Evolutionary conservation across 1,284 basidiomycete genomes (phyloP).

Genomic region (Austroboletus olivaceoglutinosus): DNA sequence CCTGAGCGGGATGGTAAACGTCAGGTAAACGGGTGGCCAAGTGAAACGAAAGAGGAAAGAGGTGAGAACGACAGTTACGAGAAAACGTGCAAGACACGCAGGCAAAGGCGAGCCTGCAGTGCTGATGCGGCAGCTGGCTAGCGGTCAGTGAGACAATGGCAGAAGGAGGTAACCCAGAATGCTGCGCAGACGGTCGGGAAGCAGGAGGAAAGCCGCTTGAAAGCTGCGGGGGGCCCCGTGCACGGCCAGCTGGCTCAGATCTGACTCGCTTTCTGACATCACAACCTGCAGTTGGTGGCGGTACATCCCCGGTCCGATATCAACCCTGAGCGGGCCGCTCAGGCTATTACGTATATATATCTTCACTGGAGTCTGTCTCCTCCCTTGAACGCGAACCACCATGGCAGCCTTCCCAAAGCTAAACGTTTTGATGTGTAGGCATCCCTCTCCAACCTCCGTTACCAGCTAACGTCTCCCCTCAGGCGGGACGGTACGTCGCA

Average conservation of each 20-base stretch:
- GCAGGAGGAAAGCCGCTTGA: constrained; percentile 1
- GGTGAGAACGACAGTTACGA: constrained; percentile 26
- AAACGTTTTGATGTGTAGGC: constrained; percentile 74
- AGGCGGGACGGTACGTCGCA: constrained; percentile 62
- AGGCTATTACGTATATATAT: too few species aligned
- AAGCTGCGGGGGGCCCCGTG: constrained; percentile 5
- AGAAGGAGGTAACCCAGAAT: constrained; percentile 4
- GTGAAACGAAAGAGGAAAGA: constrained; percentile 30
- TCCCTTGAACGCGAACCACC: not conserved
- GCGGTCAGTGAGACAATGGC: constrained; percentile 9
- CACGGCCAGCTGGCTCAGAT: constrained; percentile 6
- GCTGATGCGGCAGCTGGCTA: constrained; percentile 10
- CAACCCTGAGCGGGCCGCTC: constrained; percentile 9
- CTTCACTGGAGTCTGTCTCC: not conserved
- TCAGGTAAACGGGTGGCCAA: constrained; percentile 40
- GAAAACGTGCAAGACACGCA: constrained; percentile 37
- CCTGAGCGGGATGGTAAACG: constrained; percentile 36
- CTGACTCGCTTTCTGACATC: constrained; percentile 27
- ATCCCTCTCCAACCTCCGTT: not conserved
- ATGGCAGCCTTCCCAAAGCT: constrained; percentile 50
- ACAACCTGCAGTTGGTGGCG: constrained; percentile 29
- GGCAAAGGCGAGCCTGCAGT: constrained; percentile 6
- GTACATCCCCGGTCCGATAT: constrained; percentile 5
- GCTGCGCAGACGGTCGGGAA: constrained; percentile 10
- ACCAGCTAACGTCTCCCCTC: constrained; percentile 1